Conservation (phyloP, 1,284 basidiomycete species). For the Inonotus obliquus region DNA sequence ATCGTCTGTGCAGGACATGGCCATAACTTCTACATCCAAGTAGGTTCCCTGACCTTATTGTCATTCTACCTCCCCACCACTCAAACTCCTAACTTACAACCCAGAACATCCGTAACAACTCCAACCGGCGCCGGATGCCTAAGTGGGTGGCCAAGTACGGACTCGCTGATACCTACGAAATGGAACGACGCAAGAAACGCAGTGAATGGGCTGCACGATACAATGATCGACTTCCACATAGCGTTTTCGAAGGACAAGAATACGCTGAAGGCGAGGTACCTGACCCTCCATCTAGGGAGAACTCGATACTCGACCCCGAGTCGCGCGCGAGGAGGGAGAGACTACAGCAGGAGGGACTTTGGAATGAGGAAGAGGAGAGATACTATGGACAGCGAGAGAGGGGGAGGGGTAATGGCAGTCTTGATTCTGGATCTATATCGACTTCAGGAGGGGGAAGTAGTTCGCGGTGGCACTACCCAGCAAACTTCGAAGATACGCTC, state of each 20-base stretch:
- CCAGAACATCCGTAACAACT: constrained; percentile 94
- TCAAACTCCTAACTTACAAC: background rate
- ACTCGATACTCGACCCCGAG: constrained; percentile 37
- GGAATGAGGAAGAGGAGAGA: constrained; percentile 66
- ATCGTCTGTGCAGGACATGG: constrained; percentile 53
- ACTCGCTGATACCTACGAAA: constrained; percentile 74
- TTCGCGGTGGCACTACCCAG: constrained; percentile 72
- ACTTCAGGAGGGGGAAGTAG: constrained; percentile 16
- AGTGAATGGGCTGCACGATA: constrained; percentile 86
- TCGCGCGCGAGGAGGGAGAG: constrained; percentile 29
- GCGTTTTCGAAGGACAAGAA: constrained; percentile 65
- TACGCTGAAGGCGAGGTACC: constrained; percentile 74
- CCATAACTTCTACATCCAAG: constrained; percentile 92
- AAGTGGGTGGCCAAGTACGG: constrained; percentile 93
- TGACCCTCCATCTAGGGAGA: constrained; percentile 39
- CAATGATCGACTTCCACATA: constrained; percentile 75
- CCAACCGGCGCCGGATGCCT: constrained; percentile 84
- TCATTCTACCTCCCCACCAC: background rate
- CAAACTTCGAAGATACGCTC: constrained; percentile 69
- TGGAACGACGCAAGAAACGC: constrained; percentile 71
- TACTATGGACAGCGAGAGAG: constrained; percentile 59
- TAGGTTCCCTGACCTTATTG: constrained; percentile 26
- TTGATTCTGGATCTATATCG: constrained; percentile 32
- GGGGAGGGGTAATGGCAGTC: constrained; percentile 32
- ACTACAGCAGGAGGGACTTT: constrained; percentile 35